These are phyloP conservation scores for Vachellia collinsii DNA, from an alignment of 306 rosid genomes.

Conservation along the genomic window DNA sequence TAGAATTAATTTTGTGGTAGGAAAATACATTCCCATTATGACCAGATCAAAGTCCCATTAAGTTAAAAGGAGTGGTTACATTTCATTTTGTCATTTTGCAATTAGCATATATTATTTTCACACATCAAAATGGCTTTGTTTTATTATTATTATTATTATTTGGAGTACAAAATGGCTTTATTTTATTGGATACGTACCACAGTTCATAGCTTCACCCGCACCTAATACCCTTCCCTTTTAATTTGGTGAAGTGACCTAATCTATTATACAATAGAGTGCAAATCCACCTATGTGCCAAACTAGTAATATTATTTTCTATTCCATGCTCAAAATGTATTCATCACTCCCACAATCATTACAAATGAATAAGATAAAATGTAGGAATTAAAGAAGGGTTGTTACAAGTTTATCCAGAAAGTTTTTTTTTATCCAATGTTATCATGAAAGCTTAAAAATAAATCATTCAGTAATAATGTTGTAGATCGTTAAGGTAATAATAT, in stretches of 20 bases:
- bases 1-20: neutral
- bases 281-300: neutral
- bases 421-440: too few species aligned
- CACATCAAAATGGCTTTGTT: constrained; percentile 11
- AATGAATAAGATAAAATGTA: neutral
- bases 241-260: constrained; percentile 4
- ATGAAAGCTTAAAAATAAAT: too few species aligned
- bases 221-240: neutral
- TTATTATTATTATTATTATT: too few species aligned
- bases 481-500: too few species aligned
- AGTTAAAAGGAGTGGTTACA: constrained; percentile 32
- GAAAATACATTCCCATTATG: neutral
- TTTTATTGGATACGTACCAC: neutral
- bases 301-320: neutral
- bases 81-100: constrained; percentile 37
- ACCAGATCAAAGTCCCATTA: neutral
- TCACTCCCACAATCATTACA: neutral
- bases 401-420: too few species aligned
- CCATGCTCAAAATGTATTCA: neutral
- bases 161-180: constrained; percentile 14
- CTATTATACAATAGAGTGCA: neutral
- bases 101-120: constrained; percentile 17
- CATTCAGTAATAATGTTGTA: too few species aligned
- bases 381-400: neutral
- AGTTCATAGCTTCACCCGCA: constrained; percentile 9